Evolutionary conservation across 371 early-diverging fungal genomes (phyloP), one percentile per base, ranked within the genome.

Genomic region (Zychaea mexicana): DNA sequence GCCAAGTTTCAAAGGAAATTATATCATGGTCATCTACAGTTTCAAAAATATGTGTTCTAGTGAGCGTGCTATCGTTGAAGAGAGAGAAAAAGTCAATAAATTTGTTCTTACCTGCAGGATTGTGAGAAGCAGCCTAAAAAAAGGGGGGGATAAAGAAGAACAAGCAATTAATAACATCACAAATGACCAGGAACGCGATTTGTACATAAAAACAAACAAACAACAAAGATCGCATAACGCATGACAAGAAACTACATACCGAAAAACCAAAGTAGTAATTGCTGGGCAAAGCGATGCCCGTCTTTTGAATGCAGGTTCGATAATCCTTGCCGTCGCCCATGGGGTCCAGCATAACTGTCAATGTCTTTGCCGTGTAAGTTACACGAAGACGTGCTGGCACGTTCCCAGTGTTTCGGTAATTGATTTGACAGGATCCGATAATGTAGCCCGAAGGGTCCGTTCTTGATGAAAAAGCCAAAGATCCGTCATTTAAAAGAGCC

Each of bases 251-350:
- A n/a, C 33, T 8, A 64, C 83, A 78, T 81, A 84, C 89, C 62
- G 90, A 86, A 10, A 93, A 27, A 36, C 96, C 96, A 86, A 95
- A 95, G 70, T 88, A 85, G 68, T 93, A 91, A 19, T 87, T 90
- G 30, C 78, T 70, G 5, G 96, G 96, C 45, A 95, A 71, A 19
- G 76, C 66, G 28, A 91, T 72, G 47, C 83, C 73, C 39, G 81
- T 69, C 31, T 78, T 68, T 49, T 83, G 83, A 63, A 92, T 84
- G 65, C 95, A 93, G 42, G 78, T 71, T 26, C 79, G 73, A 72
- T 84, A 90, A 32, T 81, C 76, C 31, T 77, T 68, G 13, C 92
- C 91, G 30, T 78, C 78, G 38, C 85, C 82, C 31, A 78, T 63
- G 19, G 85, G 65, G 72, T 93, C 93, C 22, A 24, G 21, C 59